Evolutionary conservation across 1,139 yeast species (phyloP), one percentile per base, ranked within the genome.

Genomic region (Debaryomyces sp.): DNA sequence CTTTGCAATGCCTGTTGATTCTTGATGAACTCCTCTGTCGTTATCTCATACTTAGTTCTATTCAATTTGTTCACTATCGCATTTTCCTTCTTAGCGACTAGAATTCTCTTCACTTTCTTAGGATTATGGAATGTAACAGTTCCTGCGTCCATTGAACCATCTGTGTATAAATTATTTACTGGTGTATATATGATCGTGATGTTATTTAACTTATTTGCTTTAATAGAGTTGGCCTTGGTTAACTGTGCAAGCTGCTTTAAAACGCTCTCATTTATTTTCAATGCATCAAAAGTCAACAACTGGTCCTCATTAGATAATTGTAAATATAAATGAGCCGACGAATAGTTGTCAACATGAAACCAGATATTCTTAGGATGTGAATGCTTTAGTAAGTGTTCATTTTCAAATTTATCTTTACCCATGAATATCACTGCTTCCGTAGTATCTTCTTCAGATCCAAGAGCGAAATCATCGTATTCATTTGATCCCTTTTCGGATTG

Each of bases 291-390:
- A 6, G 61, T 56, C 17, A 60, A 62, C 39, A 61, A 58, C 45
- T 65, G 62, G 27, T 79, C 82, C 36, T 75, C 80, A 18, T 76
- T 76, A 13, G 71, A 74, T 32, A 87, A 67, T 48, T 89, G 80
- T 29, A 88, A 67, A 58, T 89, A 89, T n/a, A 89, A 77, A 63
- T 89, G 96, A 0, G 95, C 96, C 39, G 92, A 85, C 9, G 92
- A 85, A 47, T 84, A 75, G 56, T 86, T 87, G 58, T 88, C 95
- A 7, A 86, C 92, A 64, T 89, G 96, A 60, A 89, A 89, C 95
- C 96, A 89, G 7, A 87, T 71, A 61, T 87, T 88, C 50, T 80
- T 81, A 13, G 84, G 85, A 55, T 81, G 77, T 0, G 94, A 90
- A 59, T 82, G 78, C 60, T 82, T 84, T 50, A 89, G 85, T 50